Evolutionary conservation across 192 early-diverging fungal genomes (phyloP).

Genomic region (Coemansia umbellata): DNA sequence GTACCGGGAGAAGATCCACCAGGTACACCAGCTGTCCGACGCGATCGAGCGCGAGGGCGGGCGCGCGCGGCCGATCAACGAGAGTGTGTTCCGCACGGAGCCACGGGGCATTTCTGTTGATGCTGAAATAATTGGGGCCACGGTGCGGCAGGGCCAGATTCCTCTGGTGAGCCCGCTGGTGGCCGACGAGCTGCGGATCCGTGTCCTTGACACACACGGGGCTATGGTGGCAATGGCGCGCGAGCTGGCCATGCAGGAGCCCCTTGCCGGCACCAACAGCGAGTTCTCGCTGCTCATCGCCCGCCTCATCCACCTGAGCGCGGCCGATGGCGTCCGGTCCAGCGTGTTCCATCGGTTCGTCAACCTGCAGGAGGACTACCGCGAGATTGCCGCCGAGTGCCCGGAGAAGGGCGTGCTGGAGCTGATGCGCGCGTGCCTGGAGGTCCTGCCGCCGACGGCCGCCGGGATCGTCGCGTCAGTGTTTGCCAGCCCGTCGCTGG

Average conservation of each 20-base stretch:
- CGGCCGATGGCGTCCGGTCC: constrained; percentile 44
- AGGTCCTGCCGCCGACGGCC: constrained; percentile 62
- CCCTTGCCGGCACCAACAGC: constrained; percentile 39
- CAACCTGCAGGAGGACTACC: constrained; percentile 78
- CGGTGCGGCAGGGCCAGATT: constrained; percentile 61
- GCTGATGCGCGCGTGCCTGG: constrained; percentile 65
- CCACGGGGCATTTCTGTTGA: constrained; percentile 32
- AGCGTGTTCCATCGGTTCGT: constrained; percentile 64
- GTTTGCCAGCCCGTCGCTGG: constrained; percentile 35
- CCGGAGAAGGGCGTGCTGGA: constrained; percentile 51
- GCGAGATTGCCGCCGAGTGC: constrained; percentile 45
- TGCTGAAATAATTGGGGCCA: constrained; percentile 55
- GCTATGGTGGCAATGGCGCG: constrained; percentile 54
- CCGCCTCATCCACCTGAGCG: constrained; percentile 59
- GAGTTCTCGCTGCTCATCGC: constrained; percentile 65
- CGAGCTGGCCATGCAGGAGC: constrained; percentile 54
- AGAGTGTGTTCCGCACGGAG: constrained; percentile 55
- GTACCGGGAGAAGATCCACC: constrained; percentile 17
- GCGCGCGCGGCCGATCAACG: constrained; percentile 63
- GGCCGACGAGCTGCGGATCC: constrained; percentile 48
- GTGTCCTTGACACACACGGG: constrained; percentile 34
- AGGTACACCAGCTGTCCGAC: constrained; percentile 51
- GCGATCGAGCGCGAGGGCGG: constrained; percentile 73
- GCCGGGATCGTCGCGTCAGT: constrained; percentile 76
- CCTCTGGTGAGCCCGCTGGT: constrained; percentile 56